Percentiles rank a stretch among this genome's conserved stretches.
These are phyloP conservation scores for Thermothielavioides terrestris DNA, from an alignment of 495 filamentous ascomycete genomes.

Conservation along the genomic window DNA sequence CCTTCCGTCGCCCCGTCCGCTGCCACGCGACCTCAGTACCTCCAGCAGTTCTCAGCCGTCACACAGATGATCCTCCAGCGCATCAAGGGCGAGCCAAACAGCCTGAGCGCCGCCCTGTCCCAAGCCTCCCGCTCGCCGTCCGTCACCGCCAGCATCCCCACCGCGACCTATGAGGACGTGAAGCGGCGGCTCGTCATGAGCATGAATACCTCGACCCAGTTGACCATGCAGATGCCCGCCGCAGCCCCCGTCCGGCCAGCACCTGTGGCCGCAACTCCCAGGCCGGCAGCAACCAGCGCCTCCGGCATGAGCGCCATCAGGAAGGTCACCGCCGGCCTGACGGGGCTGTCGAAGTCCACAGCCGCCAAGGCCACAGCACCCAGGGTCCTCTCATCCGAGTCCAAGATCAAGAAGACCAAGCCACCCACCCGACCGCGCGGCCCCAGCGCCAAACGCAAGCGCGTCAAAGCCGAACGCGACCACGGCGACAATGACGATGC, in stretches of 20 bases:
- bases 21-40: constrained; percentile 30
- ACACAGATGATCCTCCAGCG: constrained; percentile 52
- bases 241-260: background rate
- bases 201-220: constrained; percentile 43
- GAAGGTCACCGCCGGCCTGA: constrained; percentile 22
- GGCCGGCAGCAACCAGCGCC: background rate
- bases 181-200: constrained; percentile 39
- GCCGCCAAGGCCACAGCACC: constrained; percentile 8
- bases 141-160: constrained; percentile 22
- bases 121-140: constrained; percentile 20
- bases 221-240: constrained; percentile 33
- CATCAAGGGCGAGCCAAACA: constrained; percentile 36
- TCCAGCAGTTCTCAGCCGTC: constrained; percentile 46
- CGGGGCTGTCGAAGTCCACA: constrained; percentile 1
- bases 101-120: constrained; percentile 28
- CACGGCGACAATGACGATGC: constrained; percentile 1
- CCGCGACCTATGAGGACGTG: constrained; percentile 39
- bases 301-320: constrained; percentile 24
- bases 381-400: constrained; percentile 11
- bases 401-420: constrained; percentile 24
- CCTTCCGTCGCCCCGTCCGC: too few relatives aligned
- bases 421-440: background rate
- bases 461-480: constrained; percentile 12
- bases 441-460: constrained; percentile 11
- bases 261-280: background rate